Evolutionary conservation across 352 stramenopile species (phyloP), one percentile per base, ranked within the genome.

Genomic region (Globisporangium nunn): DNA sequence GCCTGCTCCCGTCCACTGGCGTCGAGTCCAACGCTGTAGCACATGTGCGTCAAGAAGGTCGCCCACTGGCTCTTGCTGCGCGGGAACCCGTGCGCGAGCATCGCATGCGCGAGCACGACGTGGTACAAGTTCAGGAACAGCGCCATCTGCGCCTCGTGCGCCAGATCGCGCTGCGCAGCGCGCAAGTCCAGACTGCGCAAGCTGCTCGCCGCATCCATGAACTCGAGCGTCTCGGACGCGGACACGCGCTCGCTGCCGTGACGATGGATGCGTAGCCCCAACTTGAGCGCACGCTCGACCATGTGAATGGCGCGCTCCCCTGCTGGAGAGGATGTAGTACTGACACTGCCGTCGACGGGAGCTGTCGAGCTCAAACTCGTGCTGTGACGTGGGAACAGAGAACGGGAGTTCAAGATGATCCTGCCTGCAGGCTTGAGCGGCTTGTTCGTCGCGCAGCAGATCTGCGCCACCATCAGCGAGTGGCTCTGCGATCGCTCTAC

Each of bases 111-210:
- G 2, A 90, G 59, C n/a, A 94, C 61, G 1, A 71, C 68, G 50
- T 92, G 80, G 47, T 89, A 91, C 53, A 94, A 45, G 56, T 94
- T 94, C 50, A 94, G 63, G 47, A 86, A 92, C 47, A 94, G 91
- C 7, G 74, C 59, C 1, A 92, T 47, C 18, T 85, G 75, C 17
- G 87, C 68, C 62, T 94, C 84, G 29, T 92, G 78, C 4, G 67
- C 75, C 2, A 58, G 64, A 11, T 50, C 67, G 17, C 66, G 58
- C 11, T 86, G 61, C 2, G 91, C 43, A 0, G 57, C 35, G 8
- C 70, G n/a, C 31, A 92, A 51, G 53, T 94, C 70, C 47, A 91
- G 64, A 11, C 40, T 59, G 23, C 81, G 74, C 10, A 94, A 47
- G 4, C 66, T 67, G 50, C 78, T 89, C 0, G 81, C 84, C 12